Evolutionary conservation across 352 stramenopile genomes (phyloP).

Genomic region (Phytophthora sp.): DNA sequence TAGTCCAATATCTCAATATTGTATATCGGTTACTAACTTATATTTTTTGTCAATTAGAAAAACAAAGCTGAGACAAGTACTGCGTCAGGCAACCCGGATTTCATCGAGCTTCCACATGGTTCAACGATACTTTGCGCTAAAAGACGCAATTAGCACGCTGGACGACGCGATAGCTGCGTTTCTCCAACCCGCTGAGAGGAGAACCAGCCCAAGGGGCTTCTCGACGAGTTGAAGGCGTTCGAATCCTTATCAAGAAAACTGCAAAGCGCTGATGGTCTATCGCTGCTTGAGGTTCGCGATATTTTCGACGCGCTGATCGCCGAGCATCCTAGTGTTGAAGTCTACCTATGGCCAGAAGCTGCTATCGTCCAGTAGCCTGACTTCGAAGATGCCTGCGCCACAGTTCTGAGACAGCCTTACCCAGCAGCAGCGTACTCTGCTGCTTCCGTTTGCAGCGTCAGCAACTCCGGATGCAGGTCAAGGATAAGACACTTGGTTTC

Average conservation of each 20-base stretch:
- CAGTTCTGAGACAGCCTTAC: no score
- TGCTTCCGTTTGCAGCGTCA: no score
- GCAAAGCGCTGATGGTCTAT: no score
- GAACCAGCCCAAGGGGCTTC: background rate
- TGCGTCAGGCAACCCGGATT: background rate
- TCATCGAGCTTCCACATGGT: constrained; percentile 8
- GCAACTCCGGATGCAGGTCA: no score
- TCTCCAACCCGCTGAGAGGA: constrained; percentile 3
- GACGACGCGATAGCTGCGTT: background rate
- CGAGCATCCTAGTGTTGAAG: no score
- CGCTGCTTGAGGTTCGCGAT: no score
- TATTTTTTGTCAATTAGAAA: constrained; percentile 4
- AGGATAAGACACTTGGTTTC: no score
- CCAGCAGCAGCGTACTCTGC: no score
- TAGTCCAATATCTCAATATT: background rate
- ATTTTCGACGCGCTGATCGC: no score
- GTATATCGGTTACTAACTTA: background rate
- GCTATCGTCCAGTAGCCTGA: no score
- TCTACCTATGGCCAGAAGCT: no score
- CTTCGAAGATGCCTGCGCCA: no score
- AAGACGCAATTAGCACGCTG: background rate
- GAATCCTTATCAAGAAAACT: background rate
- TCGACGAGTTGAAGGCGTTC: background rate
- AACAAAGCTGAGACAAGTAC: constrained; percentile 3
- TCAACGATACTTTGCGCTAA: constrained; percentile 3